phyloP scores from a whole-genome alignment of 371 early-diverging fungal species.

The Blakeslea trispora region DNA sequence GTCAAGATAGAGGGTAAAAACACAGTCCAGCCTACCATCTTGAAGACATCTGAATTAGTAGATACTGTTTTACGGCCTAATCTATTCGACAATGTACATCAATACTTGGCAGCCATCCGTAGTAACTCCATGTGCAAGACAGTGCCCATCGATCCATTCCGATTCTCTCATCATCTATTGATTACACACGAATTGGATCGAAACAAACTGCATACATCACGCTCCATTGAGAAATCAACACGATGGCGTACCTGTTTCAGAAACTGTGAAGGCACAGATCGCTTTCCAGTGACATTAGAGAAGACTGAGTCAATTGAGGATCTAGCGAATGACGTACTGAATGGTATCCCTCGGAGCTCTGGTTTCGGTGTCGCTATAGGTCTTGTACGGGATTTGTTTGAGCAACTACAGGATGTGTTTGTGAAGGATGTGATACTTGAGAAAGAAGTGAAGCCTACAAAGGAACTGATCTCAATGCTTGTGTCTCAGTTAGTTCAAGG shows the following conservation, averaged over 20 bases:
- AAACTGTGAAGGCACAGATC: conserved; percentile 34
- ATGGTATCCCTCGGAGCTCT: conserved; percentile 24
- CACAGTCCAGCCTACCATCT: background rate
- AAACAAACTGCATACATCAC: conserved; percentile 18
- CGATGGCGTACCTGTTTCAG: conserved; percentile 42
- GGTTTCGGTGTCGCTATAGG: conserved; percentile 31
- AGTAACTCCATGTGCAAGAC: conserved; percentile 12
- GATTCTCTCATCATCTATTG: conserved; percentile 23
- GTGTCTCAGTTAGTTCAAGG: conserved; percentile 13
- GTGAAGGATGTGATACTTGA: conserved; percentile 11
- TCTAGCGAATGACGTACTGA: conserved; percentile 29
- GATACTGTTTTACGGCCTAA: conserved; percentile 24
- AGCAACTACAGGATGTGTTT: conserved; percentile 22
- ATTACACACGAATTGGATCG: conserved; percentile 12
- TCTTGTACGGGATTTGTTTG: conserved; percentile 26
- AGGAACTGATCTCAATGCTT: conserved; percentile 20
- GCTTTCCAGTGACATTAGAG: conserved; percentile 20
- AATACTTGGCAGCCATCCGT: conserved; percentile 1
- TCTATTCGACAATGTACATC: conserved; percentile 15
- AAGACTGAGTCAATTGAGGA: conserved; percentile 23
- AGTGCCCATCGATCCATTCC: conserved; percentile 15
- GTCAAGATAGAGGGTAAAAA: conserved; percentile 17
- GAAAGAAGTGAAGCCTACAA: conserved; percentile 7
- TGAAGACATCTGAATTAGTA: conserved; percentile 17
- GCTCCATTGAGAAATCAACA: conserved; percentile 28